Evolutionary conservation across 1,139 yeast genomes (phyloP).

Genomic region (Diutina pseudorugosa): DNA sequence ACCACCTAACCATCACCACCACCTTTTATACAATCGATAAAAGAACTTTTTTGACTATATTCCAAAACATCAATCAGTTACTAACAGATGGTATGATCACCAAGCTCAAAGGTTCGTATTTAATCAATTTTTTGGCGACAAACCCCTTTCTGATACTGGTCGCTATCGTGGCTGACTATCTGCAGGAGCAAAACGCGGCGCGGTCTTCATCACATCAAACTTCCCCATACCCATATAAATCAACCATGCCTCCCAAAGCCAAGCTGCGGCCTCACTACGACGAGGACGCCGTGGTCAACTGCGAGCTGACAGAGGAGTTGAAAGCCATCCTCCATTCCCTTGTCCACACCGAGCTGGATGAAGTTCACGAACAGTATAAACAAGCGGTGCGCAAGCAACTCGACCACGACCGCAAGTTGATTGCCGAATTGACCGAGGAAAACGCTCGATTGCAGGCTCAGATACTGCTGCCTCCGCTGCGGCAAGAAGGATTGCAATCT

Average conservation of each 20-base stretch:
- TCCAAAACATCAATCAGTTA: no score
- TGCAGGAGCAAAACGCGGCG: neutral
- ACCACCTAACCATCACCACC: no score
- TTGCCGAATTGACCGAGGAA: constrained; percentile 16
- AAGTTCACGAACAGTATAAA: constrained; percentile 19
- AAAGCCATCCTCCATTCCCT: neutral
- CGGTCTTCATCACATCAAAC: neutral
- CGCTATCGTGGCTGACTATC: neutral
- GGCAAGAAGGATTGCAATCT: constrained; percentile 6
- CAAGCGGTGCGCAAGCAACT: constrained; percentile 17
- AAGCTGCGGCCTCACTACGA: neutral
- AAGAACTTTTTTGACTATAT: no score
- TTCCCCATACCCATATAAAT: neutral
- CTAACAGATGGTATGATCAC: no score
- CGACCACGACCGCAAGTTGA: constrained; percentile 18
- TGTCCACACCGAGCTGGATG: constrained; percentile 22
- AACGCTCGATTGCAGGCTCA: constrained; percentile 7
- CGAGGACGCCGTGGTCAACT: neutral
- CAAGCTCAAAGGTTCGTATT: no score
- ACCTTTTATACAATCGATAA: no score
- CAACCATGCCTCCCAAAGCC: neutral
- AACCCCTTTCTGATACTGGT: no score
- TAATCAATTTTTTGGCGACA: no score
- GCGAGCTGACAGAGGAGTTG: neutral
- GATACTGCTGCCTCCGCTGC: constrained; percentile 14